These are phyloP conservation scores for Pichia sp. DNA, from an alignment of 1,139 yeast genomes.

Conservation along the genomic window DNA sequence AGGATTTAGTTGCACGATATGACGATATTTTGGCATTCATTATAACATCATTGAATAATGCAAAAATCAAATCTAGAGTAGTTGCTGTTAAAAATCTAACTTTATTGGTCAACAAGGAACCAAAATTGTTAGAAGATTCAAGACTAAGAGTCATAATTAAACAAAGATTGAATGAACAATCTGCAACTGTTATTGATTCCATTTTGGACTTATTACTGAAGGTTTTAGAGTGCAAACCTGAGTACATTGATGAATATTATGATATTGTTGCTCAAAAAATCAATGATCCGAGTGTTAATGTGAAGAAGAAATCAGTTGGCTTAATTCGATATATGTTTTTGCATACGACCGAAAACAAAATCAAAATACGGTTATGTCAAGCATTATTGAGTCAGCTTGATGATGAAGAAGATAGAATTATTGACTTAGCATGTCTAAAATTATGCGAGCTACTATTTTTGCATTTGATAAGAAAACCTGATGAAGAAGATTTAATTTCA, in stretches of 20 bases:
- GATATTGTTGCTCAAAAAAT: slow-evolving; percentile 44
- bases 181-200: slow-evolving; percentile 72
- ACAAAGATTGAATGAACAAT: slow-evolving; percentile 47
- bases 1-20: slow-evolving; percentile 36
- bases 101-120: slow-evolving; percentile 44
- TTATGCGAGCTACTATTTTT: slow-evolving; percentile 44
- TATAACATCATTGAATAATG: slow-evolving; percentile 41
- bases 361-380: slow-evolving; percentile 42
- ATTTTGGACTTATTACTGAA: slow-evolving; percentile 59
- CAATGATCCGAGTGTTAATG: slow-evolving; percentile 56
- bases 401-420: slow-evolving; percentile 62
- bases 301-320: slow-evolving; percentile 56
- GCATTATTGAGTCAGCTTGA: slow-evolving; percentile 49
- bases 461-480: slow-evolving; percentile 4
- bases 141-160: slow-evolving; percentile 49
- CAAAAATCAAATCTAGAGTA: slow-evolving; percentile 55
- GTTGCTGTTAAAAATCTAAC: slow-evolving; percentile 59
- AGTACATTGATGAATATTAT: slow-evolving; percentile 42
- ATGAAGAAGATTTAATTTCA: not conserved
- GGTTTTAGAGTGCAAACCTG: slow-evolving; percentile 41
- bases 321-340: slow-evolving; percentile 45
- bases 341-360: slow-evolving; percentile 26
- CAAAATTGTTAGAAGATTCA: slow-evolving; percentile 42
- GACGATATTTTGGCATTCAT: slow-evolving; percentile 49
- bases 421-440: slow-evolving; percentile 37